Evolutionary conservation across 148 eudicot genomes (phyloP).

Genomic region (Chenopodium album): DNA sequence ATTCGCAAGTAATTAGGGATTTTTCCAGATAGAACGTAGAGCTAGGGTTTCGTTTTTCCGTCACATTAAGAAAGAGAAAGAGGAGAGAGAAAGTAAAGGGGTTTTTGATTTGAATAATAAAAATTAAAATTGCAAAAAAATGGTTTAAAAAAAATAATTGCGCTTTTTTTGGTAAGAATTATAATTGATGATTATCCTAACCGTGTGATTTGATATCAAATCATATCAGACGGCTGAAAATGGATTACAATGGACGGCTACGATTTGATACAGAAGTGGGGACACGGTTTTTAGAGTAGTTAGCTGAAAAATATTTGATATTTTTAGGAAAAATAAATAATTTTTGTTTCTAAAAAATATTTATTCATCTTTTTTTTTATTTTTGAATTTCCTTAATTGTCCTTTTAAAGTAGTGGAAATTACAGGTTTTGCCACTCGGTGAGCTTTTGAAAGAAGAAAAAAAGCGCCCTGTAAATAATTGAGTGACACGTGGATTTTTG

Average conservation of each 20-base stretch:
- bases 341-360: neutral
- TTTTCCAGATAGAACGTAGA: slow-evolving; percentile 27
- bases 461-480: neutral
- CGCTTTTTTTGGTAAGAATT: neutral
- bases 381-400: neutral
- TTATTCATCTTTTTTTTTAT: slow-evolving; percentile 1
- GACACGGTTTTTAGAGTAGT: neutral
- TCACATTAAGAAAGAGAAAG: slow-evolving; percentile 17
- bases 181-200: neutral
- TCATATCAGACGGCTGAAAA: neutral
- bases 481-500: neutral
- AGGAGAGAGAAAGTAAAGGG: slow-evolving; percentile 16
- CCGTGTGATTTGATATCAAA: slow-evolving; percentile 22
- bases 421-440: slow-evolving; percentile 6
- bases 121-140: neutral
- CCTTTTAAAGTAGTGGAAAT: neutral
- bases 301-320: neutral
- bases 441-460: slow-evolving; percentile 13
- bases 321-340: neutral
- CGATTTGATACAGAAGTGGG: neutral
- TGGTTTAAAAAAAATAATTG: neutral
- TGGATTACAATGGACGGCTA: neutral
- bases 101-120: slow-evolving; percentile 28
- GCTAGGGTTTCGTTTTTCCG: slow-evolving; percentile 51
- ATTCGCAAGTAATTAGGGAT: slow-evolving; percentile 29